A percentile compares a stretch with the other conserved stretches of the same genome.
phyloP scores from a whole-genome alignment of 1,284 basidiomycete species.

The Ustilago cynodontis region DNA sequence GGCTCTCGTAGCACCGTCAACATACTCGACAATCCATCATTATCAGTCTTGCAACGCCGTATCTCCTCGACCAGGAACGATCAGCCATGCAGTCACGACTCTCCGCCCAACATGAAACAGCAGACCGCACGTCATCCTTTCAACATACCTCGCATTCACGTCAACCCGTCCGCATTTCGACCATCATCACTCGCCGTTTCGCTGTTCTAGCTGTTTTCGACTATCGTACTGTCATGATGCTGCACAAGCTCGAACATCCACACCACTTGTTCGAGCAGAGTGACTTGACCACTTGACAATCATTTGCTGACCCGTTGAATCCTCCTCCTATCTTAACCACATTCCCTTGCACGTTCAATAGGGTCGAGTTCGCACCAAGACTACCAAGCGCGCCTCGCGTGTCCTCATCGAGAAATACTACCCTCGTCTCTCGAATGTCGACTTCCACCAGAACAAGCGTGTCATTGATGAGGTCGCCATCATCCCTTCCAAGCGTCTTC shows the following conservation, averaged over 20 bases:
- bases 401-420: slow-evolving; percentile 99
- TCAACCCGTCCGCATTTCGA: neutral
- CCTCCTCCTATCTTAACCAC: neutral
- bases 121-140: neutral
- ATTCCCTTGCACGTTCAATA: slow-evolving; percentile 70
- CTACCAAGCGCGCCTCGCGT: slow-evolving; percentile 98
- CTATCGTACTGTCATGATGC: neutral
- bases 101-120: too few species aligned
- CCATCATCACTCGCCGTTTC: neutral
- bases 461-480: slow-evolving; percentile 94
- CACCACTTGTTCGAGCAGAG: neutral
- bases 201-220: slow-evolving; percentile 9
- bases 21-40: too few species aligned
- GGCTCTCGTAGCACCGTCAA: too few species aligned
- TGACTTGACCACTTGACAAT: neutral
- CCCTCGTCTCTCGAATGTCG: slow-evolving; percentile 61
- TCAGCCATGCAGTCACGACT: too few species aligned
- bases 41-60: too few species aligned
- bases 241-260: neutral
- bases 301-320: slow-evolving; percentile 19
- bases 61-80: too few species aligned
- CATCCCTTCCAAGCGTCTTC: slow-evolving; percentile 97
- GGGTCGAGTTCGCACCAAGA: slow-evolving; percentile 99
- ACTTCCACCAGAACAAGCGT: slow-evolving; percentile 89
- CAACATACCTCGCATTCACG: neutral